Percentiles rank a stretch among this genome's conserved stretches.
Evolutionary conservation across 2,329 filamentous ascomycete genomes (phyloP).

Genomic region (Penicillium sp.): DNA sequence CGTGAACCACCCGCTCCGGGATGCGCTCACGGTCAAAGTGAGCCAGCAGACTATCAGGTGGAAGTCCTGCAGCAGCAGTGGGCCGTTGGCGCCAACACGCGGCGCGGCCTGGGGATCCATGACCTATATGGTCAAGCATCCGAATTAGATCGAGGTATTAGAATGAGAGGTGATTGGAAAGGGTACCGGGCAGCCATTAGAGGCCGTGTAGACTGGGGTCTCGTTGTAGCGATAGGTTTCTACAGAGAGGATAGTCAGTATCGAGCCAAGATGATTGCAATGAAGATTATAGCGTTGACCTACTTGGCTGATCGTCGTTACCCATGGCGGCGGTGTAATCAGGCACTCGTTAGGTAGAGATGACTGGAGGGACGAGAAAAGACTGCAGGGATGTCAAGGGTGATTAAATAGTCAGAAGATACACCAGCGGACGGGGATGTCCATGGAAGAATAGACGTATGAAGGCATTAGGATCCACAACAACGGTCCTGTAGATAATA

Average conservation of each 20-base stretch:
- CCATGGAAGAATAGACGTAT: constrained; percentile 3
- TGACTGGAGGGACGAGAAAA: neutral
- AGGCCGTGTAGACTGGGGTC: constrained; percentile 60
- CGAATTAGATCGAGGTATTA: constrained; percentile 7
- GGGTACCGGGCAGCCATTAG: constrained; percentile 57
- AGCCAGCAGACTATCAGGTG: constrained; percentile 62
- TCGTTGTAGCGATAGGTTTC: constrained; percentile 57
- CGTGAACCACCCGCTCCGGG: constrained; percentile 47
- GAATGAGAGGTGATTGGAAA: neutral
- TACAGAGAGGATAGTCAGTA: constrained; percentile 15
- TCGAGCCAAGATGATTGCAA: neutral
- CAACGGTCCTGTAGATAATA: neutral
- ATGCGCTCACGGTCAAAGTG: constrained; percentile 46
- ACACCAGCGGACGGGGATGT: neutral
- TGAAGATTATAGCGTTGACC: constrained; percentile 1
- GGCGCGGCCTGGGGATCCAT: constrained; percentile 56
- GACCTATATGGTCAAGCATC: constrained; percentile 34
- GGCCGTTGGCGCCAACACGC: constrained; percentile 58
- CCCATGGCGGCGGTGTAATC: constrained; percentile 32
- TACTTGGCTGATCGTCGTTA: constrained; percentile 39
- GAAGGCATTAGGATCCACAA: constrained; percentile 8
- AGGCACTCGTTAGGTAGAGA: neutral
- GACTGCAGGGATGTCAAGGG: neutral
- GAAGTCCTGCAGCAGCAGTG: constrained; percentile 65
- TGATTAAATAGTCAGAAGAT: constrained; percentile 1